Evolutionary conservation across 2,329 filamentous ascomycete species (phyloP).

Genomic region (Kalmusia sp.): DNA sequence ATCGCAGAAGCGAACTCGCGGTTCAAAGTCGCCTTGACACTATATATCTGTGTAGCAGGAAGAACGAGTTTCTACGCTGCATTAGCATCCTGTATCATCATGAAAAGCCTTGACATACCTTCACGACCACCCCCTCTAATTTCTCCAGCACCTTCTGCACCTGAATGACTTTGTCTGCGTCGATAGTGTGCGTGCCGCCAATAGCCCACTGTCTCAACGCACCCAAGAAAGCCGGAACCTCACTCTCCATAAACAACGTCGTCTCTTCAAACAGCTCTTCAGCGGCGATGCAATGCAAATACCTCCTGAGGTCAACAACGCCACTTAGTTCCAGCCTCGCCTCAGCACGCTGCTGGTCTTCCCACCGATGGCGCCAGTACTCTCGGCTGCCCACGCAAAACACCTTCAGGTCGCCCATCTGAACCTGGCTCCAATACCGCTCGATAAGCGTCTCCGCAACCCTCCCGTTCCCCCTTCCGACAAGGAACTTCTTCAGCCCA

Average conservation of each 20-base stretch:
- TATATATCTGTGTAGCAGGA: conserved; percentile 14
- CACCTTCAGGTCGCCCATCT: conserved; percentile 16
- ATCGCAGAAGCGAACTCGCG: conserved; percentile 17
- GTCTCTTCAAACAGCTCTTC: conserved; percentile 16
- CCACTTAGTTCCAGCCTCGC: conserved; percentile 19
- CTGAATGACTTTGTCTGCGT: conserved; percentile 4
- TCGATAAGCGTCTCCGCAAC: conserved; percentile 16
- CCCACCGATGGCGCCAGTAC: conserved; percentile 18
- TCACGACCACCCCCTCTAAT: conserved; percentile 11
- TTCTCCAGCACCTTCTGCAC: conserved; percentile 12
- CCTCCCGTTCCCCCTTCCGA: conserved; percentile 16
- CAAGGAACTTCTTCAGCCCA: conserved; percentile 19
- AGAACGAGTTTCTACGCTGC: conserved; percentile 14
- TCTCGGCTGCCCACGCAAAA: conserved; percentile 20
- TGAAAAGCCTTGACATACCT: conserved; percentile 6
- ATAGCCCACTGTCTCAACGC: conserved; percentile 18
- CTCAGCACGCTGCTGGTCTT: conserved; percentile 17
- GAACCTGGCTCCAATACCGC: conserved; percentile 10
- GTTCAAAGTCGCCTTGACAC: conserved; percentile 11
- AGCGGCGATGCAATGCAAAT: conserved; percentile 18
- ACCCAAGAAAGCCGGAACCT: conserved; percentile 19
- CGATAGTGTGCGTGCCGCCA: conserved; percentile 2
- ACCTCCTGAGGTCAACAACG: conserved; percentile 15
- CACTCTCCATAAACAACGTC: conserved; percentile 13
- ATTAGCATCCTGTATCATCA: no score